A percentile compares a stretch with the other conserved stretches of the same genome.
phyloP scores from a whole-genome alignment of 805 yeast species.

The Metschnikowia picachoensis region DNA sequence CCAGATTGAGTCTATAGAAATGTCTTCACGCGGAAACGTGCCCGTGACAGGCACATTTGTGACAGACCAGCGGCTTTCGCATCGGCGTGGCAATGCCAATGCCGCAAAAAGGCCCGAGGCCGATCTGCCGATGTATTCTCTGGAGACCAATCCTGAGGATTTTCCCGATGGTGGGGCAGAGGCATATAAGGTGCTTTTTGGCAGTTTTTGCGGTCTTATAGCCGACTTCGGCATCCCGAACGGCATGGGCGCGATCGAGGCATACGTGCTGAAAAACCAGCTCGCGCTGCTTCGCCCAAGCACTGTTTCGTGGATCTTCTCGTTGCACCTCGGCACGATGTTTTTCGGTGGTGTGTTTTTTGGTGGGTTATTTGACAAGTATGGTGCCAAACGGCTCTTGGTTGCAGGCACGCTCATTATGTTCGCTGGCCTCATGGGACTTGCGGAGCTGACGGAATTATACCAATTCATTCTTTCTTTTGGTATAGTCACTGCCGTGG shows the following conservation, averaged over 20 bases:
- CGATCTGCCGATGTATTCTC: constrained; percentile 15
- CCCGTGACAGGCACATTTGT: too few species aligned
- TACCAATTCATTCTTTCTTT: constrained; percentile 53
- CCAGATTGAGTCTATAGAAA: too few species aligned
- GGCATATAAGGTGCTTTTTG: constrained; percentile 23
- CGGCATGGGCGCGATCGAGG: constrained; percentile 21
- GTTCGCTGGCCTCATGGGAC: constrained; percentile 39
- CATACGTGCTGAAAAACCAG: constrained; percentile 19
- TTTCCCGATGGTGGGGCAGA: constrained; percentile 25
- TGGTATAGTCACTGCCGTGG: constrained; percentile 41
- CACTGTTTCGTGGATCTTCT: constrained; percentile 22
- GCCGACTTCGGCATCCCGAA: constrained; percentile 22
- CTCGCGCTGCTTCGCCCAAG: constrained; percentile 10
- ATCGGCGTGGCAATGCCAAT: too few species aligned
- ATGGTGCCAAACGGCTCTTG: constrained; percentile 39
- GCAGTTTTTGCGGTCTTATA: constrained; percentile 20
- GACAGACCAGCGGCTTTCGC: too few species aligned
- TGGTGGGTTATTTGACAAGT: constrained; percentile 45
- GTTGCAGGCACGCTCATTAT: constrained; percentile 35
- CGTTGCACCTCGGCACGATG: constrained; percentile 19
- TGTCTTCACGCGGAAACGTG: too few species aligned
- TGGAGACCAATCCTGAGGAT: constrained; percentile 12
- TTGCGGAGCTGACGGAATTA: constrained; percentile 40
- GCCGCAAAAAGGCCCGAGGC: too few species aligned
- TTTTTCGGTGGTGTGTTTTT: constrained; percentile 31